phyloP scores from a whole-genome alignment of 805 yeast species.

The Cyberlindnera maclurae region DNA sequence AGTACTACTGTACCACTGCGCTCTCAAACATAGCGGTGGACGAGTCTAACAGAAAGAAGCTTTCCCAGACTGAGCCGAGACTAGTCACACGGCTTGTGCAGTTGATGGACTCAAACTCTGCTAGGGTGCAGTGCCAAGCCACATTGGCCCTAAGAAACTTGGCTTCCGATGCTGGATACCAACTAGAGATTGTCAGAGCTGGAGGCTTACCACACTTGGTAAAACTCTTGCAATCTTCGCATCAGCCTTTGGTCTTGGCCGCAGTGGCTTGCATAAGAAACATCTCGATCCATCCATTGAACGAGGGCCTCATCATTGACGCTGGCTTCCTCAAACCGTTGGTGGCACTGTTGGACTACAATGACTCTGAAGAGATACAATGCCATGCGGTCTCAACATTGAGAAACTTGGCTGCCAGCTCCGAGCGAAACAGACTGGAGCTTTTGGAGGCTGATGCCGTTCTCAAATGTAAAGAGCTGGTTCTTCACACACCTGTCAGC shows the following conservation, averaged over 20 bases:
- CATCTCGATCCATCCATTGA: slow-evolving; percentile 92
- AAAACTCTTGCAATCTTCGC: slow-evolving; percentile 79
- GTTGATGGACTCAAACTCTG: slow-evolving; percentile 87
- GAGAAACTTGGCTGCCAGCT: slow-evolving; percentile 91
- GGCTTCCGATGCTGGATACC: slow-evolving; percentile 94
- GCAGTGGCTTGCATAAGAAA: slow-evolving; percentile 98
- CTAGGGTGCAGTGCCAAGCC: slow-evolving; percentile 97
- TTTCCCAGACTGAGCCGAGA: slow-evolving; percentile 88
- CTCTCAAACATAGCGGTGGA: slow-evolving; percentile 96
- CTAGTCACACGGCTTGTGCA: slow-evolving; percentile 81
- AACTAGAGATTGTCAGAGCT: slow-evolving; percentile 89
- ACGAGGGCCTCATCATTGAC: slow-evolving; percentile 91
- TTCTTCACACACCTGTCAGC: slow-evolving; percentile 76
- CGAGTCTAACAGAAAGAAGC: slow-evolving; percentile 78
- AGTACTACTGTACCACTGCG: slow-evolving; percentile 97
- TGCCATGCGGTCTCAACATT: slow-evolving; percentile 97
- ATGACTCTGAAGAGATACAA: slow-evolving; percentile 91
- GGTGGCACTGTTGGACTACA: slow-evolving; percentile 74
- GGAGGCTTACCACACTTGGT: slow-evolving; percentile 94
- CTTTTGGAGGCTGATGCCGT: slow-evolving; percentile 94
- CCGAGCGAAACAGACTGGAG: slow-evolving; percentile 87
- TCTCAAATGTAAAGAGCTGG: slow-evolving; percentile 82
- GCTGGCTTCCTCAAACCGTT: slow-evolving; percentile 94
- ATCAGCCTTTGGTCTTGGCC: slow-evolving; percentile 88
- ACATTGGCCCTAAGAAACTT: slow-evolving; percentile 91